Conservation (phyloP, 352 stramenopile species). For the Globisporangium rhizosaccharum region DNA sequence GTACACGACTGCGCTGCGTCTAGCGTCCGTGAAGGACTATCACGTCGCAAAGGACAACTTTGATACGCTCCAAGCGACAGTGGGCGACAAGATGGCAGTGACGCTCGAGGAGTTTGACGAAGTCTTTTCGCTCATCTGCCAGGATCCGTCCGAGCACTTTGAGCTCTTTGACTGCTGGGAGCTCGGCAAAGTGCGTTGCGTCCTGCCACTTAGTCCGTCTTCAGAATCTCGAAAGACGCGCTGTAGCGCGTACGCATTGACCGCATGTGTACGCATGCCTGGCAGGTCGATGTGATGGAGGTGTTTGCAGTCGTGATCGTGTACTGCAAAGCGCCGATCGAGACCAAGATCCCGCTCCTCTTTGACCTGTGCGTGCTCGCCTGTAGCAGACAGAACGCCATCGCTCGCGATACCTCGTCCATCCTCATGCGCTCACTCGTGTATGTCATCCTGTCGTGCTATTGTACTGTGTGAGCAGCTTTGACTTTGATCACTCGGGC, state of each 20-base stretch:
- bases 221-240: not conserved
- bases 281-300: slow-evolving; percentile 66
- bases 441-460: not conserved
- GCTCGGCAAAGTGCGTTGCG: slow-evolving; percentile 36
- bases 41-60: slow-evolving; percentile 53
- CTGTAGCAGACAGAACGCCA: no score
- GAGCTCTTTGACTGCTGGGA: slow-evolving; percentile 59
- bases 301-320: slow-evolving; percentile 74
- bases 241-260: not conserved
- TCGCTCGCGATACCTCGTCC: not conserved
- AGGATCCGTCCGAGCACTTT: slow-evolving; percentile 65
- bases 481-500: slow-evolving; percentile 74
- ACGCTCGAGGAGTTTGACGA: slow-evolving; percentile 70
- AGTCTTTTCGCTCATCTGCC: slow-evolving; percentile 72
- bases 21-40: slow-evolving; percentile 40
- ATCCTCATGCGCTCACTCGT: not conserved
- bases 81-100: slow-evolving; percentile 77
- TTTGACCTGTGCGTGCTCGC: slow-evolving; percentile 44
- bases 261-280: no score
- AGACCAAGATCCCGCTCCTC: slow-evolving; percentile 62
- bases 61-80: slow-evolving; percentile 44
- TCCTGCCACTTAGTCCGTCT: no score
- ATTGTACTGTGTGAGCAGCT: slow-evolving; percentile 17
- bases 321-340: slow-evolving; percentile 57
- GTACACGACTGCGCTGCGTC: not conserved